Conservation (phyloP, 768 basidiomycete species). For the Lactarius sanguifluus region DNA sequence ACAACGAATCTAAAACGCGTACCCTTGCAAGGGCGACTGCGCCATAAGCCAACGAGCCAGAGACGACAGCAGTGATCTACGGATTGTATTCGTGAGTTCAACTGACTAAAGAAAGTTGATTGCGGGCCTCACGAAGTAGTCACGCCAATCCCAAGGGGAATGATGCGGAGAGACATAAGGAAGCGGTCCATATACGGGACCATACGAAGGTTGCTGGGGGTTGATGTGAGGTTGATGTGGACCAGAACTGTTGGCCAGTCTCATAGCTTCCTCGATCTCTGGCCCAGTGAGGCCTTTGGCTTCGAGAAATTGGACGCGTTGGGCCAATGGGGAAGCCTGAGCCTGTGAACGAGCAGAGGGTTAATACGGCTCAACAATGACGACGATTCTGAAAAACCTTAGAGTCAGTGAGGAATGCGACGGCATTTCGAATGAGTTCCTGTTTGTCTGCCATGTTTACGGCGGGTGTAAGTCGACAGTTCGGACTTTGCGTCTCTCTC, state of each 20-base stretch:
- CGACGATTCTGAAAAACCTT: conserved; percentile 49
- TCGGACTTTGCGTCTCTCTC: conserved; percentile 2
- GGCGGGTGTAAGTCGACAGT: neutral
- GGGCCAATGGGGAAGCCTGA: conserved; percentile 73
- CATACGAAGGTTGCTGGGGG: conserved; percentile 36
- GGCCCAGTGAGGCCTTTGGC: conserved; percentile 81
- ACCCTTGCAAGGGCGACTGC: conserved; percentile 79
- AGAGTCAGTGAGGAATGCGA: conserved; percentile 82
- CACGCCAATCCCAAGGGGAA: conserved; percentile 88
- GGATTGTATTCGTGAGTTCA: conserved; percentile 12
- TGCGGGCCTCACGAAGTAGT: conserved; percentile 79
- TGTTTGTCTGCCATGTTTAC: conserved; percentile 56
- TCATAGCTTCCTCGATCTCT: conserved; percentile 87
- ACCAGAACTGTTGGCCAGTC: conserved; percentile 45
- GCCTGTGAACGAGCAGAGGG: conserved; percentile 46
- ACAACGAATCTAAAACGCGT: conserved; percentile 27
- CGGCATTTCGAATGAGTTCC: conserved; percentile 78
- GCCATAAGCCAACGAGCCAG: conserved; percentile 81
- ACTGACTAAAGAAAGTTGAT: conserved; percentile 3
- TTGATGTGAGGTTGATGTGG: conserved; percentile 22
- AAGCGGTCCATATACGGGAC: conserved; percentile 47
- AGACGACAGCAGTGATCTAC: conserved; percentile 91
- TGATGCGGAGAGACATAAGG: conserved; percentile 44
- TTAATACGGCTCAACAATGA: conserved; percentile 10
- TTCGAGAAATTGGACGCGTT: conserved; percentile 92